Percentiles rank a stretch among this genome's conserved stretches.
These are phyloP conservation scores for Rheum nobile DNA, from an alignment of 148 eudicot genomes.

Conservation along the genomic window DNA sequence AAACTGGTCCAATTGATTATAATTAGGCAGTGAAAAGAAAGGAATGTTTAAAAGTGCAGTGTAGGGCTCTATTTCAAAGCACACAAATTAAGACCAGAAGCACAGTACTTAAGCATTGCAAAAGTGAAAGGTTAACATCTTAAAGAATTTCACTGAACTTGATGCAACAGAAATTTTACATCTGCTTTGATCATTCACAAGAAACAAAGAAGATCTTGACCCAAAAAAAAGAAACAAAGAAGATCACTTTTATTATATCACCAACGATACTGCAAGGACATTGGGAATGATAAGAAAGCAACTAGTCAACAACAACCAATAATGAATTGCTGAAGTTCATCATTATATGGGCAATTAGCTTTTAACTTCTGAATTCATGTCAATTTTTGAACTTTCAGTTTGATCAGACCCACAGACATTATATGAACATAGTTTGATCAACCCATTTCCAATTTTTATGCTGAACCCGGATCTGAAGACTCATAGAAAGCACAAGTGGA, in stretches of 20 bases:
- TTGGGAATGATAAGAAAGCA: not conserved
- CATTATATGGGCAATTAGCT: not conserved
- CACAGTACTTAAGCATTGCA: not conserved
- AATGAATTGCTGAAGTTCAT: not conserved
- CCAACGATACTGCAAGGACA: not conserved
- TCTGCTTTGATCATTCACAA: not conserved
- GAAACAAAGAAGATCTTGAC: not conserved
- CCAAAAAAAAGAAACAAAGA: not conserved
- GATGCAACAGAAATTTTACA: not conserved
- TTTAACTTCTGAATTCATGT: not conserved
- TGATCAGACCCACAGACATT: not conserved
- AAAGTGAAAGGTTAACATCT: slow-evolving; percentile 1
- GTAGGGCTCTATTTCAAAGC: too few relatives aligned
- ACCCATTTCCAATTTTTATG: not conserved
- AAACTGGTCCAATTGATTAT: not conserved
- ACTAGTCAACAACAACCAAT: not conserved
- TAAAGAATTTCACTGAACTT: not conserved
- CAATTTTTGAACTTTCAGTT: not conserved
- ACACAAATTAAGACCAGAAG: not conserved
- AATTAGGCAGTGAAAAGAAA: not conserved
- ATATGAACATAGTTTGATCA: not conserved
- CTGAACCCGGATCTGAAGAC: not conserved
- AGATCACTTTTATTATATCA: not conserved
- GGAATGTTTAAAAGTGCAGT: too few relatives aligned
- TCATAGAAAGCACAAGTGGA: too few relatives aligned